Evolutionary conservation across 108 stramenopile genomes (phyloP).

Genomic region (Poteriospumella lacustris): DNA sequence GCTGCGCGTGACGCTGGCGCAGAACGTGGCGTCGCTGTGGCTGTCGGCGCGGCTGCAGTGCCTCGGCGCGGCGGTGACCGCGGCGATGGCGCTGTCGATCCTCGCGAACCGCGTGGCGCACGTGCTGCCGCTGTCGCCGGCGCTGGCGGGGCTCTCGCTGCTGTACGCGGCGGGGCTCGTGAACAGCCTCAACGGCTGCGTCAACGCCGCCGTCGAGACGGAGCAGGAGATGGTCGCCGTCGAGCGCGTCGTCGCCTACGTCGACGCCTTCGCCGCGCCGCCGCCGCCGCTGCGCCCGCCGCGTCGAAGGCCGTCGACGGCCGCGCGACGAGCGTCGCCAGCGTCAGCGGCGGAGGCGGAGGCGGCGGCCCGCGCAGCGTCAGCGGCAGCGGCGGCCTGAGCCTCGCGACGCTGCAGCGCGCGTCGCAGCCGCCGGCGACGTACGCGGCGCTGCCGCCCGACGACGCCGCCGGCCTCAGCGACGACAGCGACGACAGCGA

Average conservation of each 20-base stretch:
- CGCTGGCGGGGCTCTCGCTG: constrained; percentile 37
- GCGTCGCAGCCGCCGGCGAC: no score
- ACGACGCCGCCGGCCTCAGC: no score
- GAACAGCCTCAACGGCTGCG: constrained; percentile 38
- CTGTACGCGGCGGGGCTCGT: constrained; percentile 37
- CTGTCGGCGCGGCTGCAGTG: constrained; percentile 43
- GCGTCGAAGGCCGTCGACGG: neutral
- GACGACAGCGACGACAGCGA: no score
- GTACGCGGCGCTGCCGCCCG: no score
- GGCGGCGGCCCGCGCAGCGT: no score
- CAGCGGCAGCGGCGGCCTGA: no score
- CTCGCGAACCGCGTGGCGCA: neutral
- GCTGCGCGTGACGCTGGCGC: constrained; percentile 35
- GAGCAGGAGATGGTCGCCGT: constrained; percentile 51
- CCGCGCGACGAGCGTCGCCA: neutral
- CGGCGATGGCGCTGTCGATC: constrained; percentile 36
- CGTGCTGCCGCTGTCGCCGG: constrained; percentile 21
- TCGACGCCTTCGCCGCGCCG: neutral
- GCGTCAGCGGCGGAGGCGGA: no score
- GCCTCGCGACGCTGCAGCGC: no score
- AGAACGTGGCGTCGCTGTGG: constrained; percentile 42
- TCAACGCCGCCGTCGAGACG: constrained; percentile 42
- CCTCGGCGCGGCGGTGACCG: constrained; percentile 36
- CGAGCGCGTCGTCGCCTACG: constrained; percentile 33
- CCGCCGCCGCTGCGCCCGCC: neutral